phyloP scores from a whole-genome alignment of 805 yeast species.

The Candida oleophila region DNA sequence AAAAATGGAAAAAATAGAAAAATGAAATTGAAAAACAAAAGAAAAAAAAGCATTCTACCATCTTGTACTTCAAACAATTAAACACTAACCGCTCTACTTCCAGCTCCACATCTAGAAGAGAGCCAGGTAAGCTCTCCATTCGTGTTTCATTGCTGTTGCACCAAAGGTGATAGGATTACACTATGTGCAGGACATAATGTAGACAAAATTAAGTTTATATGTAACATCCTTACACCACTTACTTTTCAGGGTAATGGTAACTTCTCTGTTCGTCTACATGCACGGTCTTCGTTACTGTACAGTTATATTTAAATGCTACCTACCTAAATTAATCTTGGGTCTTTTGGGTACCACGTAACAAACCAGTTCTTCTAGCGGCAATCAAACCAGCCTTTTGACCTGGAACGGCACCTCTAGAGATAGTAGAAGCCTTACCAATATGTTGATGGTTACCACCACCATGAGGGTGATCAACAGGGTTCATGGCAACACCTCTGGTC shows the following conservation, averaged over 20 bases:
- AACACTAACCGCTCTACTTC: too few relatives aligned
- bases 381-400: slow-evolving; percentile 99
- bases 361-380: slow-evolving; percentile 99
- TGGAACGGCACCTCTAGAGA: slow-evolving; percentile 98
- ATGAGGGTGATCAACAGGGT: slow-evolving; percentile 99
- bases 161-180: too few relatives aligned
- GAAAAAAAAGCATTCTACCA: too few relatives aligned
- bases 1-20: too few relatives aligned
- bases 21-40: too few relatives aligned
- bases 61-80: too few relatives aligned
- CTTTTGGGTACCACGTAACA: slow-evolving; percentile 99
- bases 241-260: too few relatives aligned
- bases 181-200: neutral
- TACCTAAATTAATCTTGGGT: slow-evolving; percentile 37
- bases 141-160: too few relatives aligned
- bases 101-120: too few relatives aligned
- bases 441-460: slow-evolving; percentile 98
- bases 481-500: slow-evolving; percentile 99
- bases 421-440: slow-evolving; percentile 99
- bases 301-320: slow-evolving; percentile 6
- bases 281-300: slow-evolving; percentile 3
- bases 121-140: too few relatives aligned
- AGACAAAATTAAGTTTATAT: neutral
- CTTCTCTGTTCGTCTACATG: neutral
- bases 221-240: neutral